phyloP scores from a whole-genome alignment of 129 eudicot species.

The Pittosporum tobira region DNA sequence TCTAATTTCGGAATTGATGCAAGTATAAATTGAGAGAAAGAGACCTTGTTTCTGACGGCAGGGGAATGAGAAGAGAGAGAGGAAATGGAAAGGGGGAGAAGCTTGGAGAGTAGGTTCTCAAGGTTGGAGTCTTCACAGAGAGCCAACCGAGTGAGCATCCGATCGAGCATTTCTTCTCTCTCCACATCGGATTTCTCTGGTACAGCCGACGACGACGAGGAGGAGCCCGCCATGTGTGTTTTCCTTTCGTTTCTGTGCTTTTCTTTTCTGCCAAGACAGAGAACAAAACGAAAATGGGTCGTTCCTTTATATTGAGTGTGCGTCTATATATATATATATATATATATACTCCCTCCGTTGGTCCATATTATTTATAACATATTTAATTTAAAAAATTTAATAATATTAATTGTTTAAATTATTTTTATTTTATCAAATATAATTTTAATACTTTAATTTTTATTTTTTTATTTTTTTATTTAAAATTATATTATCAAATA shows the following conservation, averaged over 20 bases:
- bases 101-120: slow-evolving; percentile 71
- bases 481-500: too few species aligned
- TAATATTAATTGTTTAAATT: too few species aligned
- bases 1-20: too few species aligned
- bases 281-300: too few species aligned
- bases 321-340: too few species aligned
- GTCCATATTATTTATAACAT: too few species aligned
- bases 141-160: slow-evolving; percentile 95
- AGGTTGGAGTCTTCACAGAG: slow-evolving; percentile 86
- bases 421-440: too few species aligned
- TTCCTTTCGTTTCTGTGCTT: neutral
- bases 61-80: slow-evolving; percentile 56
- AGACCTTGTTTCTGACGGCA: slow-evolving; percentile 65
- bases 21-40: neutral
- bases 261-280: slow-evolving; percentile 4
- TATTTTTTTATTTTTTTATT: too few species aligned
- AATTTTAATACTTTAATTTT: too few species aligned
- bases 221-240: slow-evolving; percentile 8
- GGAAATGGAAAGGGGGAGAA: slow-evolving; percentile 81
- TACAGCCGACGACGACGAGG: slow-evolving; percentile 19
- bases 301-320: too few species aligned
- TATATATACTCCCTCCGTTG: too few species aligned
- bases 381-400: too few species aligned
- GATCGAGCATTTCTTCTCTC: slow-evolving; percentile 68
- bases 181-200: slow-evolving; percentile 67